These are phyloP conservation scores for Boletus subcaerulescens DNA, from an alignment of 768 basidiomycete species.

Conservation along the genomic window DNA sequence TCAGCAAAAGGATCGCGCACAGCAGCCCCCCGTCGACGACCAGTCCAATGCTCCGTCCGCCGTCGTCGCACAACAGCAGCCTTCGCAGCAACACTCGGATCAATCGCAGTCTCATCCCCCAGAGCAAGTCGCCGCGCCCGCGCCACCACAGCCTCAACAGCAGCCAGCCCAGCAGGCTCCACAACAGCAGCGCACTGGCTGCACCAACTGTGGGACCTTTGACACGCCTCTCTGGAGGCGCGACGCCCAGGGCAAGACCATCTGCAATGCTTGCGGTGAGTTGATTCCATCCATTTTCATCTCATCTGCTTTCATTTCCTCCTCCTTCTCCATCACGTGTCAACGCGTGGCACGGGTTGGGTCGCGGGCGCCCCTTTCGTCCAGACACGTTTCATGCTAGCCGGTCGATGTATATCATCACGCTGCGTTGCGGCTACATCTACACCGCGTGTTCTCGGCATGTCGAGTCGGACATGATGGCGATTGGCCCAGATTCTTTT, in stretches of 20 bases:
- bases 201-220: conserved; percentile 73
- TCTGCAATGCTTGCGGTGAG: conserved; percentile 92
- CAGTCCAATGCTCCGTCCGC: conserved; percentile 8
- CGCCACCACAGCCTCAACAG: conserved; percentile 23
- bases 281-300: conserved; percentile 32
- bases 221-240: conserved; percentile 84
- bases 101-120: conserved; percentile 14
- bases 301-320: conserved; percentile 35
- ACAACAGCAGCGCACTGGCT: conserved; percentile 44
- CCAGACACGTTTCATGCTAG: conserved; percentile 25
- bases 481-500: conserved; percentile 34
- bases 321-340: conserved; percentile 40
- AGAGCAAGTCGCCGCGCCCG: conserved; percentile 29
- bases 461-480: conserved; percentile 32
- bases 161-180: conserved; percentile 23
- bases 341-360: conserved; percentile 28
- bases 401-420: conserved; percentile 35
- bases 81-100: conserved; percentile 11
- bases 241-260: conserved; percentile 74
- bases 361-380: conserved; percentile 32
- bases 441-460: conserved; percentile 34
- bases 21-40: conserved; percentile 17
- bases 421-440: conserved; percentile 31
- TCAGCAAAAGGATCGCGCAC: conserved; percentile 31
- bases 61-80: conserved; percentile 15